Evolutionary conservation across 441 rosid species (phyloP).

Genomic region (Melastoma candidum): DNA sequence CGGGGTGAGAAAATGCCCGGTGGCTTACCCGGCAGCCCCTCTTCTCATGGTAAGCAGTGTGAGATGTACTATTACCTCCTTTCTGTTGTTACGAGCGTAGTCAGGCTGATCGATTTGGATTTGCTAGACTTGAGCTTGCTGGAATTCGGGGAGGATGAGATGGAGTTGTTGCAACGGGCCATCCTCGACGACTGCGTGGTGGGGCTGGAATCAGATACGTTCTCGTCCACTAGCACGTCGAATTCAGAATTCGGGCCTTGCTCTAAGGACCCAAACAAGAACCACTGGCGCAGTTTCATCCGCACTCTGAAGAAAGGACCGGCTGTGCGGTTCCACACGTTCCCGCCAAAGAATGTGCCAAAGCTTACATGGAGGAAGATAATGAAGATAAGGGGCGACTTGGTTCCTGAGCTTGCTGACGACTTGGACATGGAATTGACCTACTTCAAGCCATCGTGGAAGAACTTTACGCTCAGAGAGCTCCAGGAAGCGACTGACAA

Average conservation of each 20-base stretch:
- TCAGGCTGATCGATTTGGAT: background rate
- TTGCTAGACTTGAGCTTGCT: conserved; percentile 26
- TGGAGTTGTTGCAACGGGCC: conserved; percentile 18
- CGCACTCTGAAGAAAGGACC: conserved; percentile 55
- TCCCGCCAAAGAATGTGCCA: conserved; percentile 39
- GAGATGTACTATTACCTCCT: background rate
- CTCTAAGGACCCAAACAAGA: conserved; percentile 5
- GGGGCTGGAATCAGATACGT: conserved; percentile 30
- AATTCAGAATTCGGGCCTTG: conserved; percentile 22
- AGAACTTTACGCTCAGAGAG: conserved; percentile 55
- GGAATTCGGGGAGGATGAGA: conserved; percentile 13
- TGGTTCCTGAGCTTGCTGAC: conserved; percentile 32
- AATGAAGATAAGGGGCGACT: conserved; percentile 46
- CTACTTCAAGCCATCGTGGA: conserved; percentile 71
- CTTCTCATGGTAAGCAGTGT: conserved; percentile 34
- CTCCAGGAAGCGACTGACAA: conserved; percentile 61
- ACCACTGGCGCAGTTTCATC: conserved; percentile 47
- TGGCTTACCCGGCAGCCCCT: conserved; percentile 40
- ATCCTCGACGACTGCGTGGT: conserved; percentile 25
- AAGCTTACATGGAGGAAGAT: conserved; percentile 60
- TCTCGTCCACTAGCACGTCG: conserved; percentile 50
- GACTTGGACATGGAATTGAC: conserved; percentile 43
- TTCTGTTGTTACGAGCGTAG: conserved; percentile 1
- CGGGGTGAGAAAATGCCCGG: conserved; percentile 30
- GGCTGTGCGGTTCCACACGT: conserved; percentile 36